Evolutionary conservation across 164 flowering plant species (phyloP), one percentile per base, ranked within the genome.

Genomic region (Akebia trifoliata): DNA sequence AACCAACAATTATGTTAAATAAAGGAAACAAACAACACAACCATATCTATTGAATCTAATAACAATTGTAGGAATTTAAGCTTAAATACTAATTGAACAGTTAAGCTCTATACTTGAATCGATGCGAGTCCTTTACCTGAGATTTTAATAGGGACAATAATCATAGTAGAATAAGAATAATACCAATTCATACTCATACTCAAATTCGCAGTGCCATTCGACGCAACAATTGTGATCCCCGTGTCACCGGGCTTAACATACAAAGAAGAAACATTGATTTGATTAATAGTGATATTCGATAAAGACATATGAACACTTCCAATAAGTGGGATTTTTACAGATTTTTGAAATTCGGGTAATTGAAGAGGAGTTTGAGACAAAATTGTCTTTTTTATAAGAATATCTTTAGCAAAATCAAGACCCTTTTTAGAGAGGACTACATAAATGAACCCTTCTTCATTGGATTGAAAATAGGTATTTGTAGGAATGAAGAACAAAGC

Each of bases 171-270:
- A 60, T 82, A 89, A 14, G 83, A 71, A 69, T 89, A 93, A 61
- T 39, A 28, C 98, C 98, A 93, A 59, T 79, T 57, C 90, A 85
- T 72, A n/a, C n/a, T n/a, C n/a, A n/a, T n/a, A 50, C 72, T 79
- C 80, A 93, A 49, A 74, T 78, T 76, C 11, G 83, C 82, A 12
- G 88, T 80, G 29, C 81, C 77, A 46, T 90, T 94, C 0, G 84
- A 78, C 3, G 82, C 86, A 4, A 80, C 62, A 38, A 93, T 80
- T 2, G 64, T 67, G 22, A 90, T 55, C 12, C 97, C 95, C 1
- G 68, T 39, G 11, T 78, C 87, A 0, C 90, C 91, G 10, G 79
- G 78, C 57, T 68, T 66, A 5, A 82, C 73, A 56, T 43, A 60
- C 14, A 95, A 85, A 0, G 72, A 63, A 20, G 74, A 31, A 39